Conservation (phyloP, 495 filamentous ascomycete species). For the Physcia stellaris region DNA sequence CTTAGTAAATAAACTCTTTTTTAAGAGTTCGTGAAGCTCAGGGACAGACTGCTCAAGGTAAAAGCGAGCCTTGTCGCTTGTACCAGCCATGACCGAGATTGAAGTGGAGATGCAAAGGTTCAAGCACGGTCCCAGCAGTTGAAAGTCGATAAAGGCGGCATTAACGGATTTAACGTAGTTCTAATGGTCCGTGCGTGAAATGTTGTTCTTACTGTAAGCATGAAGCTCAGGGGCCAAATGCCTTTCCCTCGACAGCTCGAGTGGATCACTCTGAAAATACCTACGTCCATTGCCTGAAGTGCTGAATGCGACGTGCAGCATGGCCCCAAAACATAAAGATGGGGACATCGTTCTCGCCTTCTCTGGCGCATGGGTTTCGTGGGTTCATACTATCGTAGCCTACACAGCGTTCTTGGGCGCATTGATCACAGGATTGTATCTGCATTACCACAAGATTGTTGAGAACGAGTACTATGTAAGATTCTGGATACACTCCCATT, state of each 20-base stretch:
- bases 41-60: constrained; percentile 84
- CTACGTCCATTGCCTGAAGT: no score
- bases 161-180: no score
- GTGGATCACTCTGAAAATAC: no score
- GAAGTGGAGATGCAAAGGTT: no score
- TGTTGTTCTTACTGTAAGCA: no score
- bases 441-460: constrained; percentile 96
- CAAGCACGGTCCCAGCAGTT: no score
- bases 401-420: constrained; percentile 90
- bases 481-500: neutral
- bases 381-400: constrained; percentile 70
- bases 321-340: constrained; percentile 80
- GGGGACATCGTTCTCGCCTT: constrained; percentile 70
- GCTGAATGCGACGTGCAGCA: no score
- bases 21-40: constrained; percentile 76
- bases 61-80: constrained; percentile 88
- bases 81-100: constrained; percentile 64
- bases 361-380: constrained; percentile 86
- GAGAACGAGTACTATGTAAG: constrained; percentile 84
- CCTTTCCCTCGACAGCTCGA: no score
- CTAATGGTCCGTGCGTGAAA: no score
- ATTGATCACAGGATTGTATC: constrained; percentile 63
- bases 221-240: no score
- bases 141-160: no score
- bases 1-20: constrained; percentile 76